Conservation (phyloP, 352 stramenopile species). For the Pythium pyrilobum region DNA sequence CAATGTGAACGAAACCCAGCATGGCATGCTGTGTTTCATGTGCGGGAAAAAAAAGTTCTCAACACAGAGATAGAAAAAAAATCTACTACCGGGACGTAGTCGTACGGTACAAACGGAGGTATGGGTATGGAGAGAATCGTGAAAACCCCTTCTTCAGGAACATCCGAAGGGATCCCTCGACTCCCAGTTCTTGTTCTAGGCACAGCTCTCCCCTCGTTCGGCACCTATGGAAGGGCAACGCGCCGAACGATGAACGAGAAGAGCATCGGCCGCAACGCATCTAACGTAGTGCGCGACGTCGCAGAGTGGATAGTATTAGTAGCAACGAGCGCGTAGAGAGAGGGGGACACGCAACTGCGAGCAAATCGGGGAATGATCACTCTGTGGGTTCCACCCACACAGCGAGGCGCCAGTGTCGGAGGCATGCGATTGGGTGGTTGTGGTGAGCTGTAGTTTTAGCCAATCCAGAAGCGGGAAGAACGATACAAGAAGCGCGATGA, state of each 20-base stretch:
- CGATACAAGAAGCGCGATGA: neutral
- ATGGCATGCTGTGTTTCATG: no score
- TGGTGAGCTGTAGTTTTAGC: neutral
- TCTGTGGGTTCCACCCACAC: no score
- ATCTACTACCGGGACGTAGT: neutral
- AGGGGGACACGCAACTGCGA: no score
- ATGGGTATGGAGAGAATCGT: slow-evolving; percentile 46
- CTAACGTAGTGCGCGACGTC: no score
- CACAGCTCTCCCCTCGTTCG: slow-evolving; percentile 14
- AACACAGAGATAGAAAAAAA: no score
- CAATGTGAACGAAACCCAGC: no score
- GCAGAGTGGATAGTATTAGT: no score
- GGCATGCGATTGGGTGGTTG: neutral
- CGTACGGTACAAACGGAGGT: no score
- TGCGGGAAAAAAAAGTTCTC: no score
- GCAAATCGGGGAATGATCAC: neutral
- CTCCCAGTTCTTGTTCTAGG: slow-evolving; percentile 35
- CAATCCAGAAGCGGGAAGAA: neutral
- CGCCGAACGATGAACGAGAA: slow-evolving; percentile 13
- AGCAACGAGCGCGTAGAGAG: no score
- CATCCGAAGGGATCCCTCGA: slow-evolving; percentile 52
- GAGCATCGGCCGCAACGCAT: slow-evolving; percentile 20
- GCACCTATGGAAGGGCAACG: slow-evolving; percentile 21
- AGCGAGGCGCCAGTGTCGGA: neutral
- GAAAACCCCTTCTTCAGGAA: slow-evolving; percentile 51